Evolutionary conservation across 2,329 filamentous ascomycete genomes (phyloP), one percentile per base, ranked within the genome.

Genomic region (Aureobasidium pullulans): DNA sequence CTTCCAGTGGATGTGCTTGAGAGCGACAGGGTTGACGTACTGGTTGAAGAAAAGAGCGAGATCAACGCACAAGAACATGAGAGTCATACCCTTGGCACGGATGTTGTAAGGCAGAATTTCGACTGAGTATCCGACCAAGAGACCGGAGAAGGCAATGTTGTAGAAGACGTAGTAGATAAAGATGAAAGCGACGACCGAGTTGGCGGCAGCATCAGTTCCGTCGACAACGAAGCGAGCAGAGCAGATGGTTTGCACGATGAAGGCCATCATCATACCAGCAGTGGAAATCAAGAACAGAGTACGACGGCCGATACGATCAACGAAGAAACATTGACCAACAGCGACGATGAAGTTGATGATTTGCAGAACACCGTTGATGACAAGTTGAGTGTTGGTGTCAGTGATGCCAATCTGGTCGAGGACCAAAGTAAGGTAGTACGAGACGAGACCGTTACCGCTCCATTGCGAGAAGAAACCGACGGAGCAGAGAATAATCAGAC

Each of bases 291-390:
- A 63, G 64, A 71, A 74, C n/a, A 74, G 63, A 1, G 67, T 67
- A 5, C 71, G 66, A 10, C 71, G 66, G 15, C 71, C 71, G 32
- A 73, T 57, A 19, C 64, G 62, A 48, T 74, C 72, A 39, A 72
- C 70, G 48, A 72, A 66, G 61, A 73, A 69, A 57, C 67, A 69
- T 39, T 66, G 63, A 52, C 68, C 64, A 61, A 83, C 77, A 10
- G 84, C 82, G 6, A 81, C 77, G 46, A 86, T 77, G 6, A 79
- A 79, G 59, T 83, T 83, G 63, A 84, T 82, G 64, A 84, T 85
- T 68, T 85, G 84, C 65, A 86, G 78, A 57, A 69, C 66, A 44
- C 73, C 73, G 60, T 77, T 77, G 65, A 78, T 76, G 36, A 73
- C 63, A 2, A 74, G 68, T 64, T 76, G 73, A 13, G 68, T 71